These are phyloP conservation scores for Arachis hypogaea DNA, from an alignment of 306 rosid genomes.

Conservation along the genomic window DNA sequence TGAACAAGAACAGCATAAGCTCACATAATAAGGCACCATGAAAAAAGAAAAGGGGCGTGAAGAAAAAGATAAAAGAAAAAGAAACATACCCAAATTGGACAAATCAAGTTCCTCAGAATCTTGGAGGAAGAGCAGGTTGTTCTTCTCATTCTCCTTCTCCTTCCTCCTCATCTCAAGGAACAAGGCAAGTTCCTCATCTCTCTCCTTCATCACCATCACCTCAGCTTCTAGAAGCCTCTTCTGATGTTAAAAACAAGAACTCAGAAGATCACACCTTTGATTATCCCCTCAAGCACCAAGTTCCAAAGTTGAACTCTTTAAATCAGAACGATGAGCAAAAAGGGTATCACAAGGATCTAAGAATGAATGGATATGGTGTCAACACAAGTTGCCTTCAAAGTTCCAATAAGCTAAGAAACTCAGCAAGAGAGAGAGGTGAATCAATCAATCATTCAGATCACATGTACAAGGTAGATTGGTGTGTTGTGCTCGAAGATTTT, in stretches of 20 bases:
- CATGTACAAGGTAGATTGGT: constrained; percentile 3
- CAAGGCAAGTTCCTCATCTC: constrained; percentile 75
- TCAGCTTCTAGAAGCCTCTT: constrained; percentile 38
- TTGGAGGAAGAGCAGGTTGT: constrained; percentile 51
- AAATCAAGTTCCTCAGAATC: constrained; percentile 63
- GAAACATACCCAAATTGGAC: constrained; percentile 51
- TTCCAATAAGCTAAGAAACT: constrained; percentile 32
- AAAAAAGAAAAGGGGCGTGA: constrained; percentile 22
- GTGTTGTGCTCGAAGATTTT: constrained; percentile 22
- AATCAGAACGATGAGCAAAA: constrained; percentile 32
- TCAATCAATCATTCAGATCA: not conserved
- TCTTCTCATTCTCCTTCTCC: constrained; percentile 75
- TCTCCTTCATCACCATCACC: constrained; percentile 70
- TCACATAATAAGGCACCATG: constrained; percentile 24
- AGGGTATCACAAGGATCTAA: constrained; percentile 30
- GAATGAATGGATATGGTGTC: constrained; percentile 37
- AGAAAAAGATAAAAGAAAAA: not conserved
- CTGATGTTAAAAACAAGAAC: constrained; percentile 2
- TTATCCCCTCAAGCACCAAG: constrained; percentile 33
- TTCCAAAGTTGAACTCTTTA: constrained; percentile 37
- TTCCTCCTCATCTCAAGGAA: constrained; percentile 85
- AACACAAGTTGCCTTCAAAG: constrained; percentile 11
- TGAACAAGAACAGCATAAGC: constrained; percentile 10
- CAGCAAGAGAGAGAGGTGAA: constrained; percentile 30
- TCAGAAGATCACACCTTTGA: constrained; percentile 29